Base-by-base conservation (phyloP, 2,329 filamentous ascomycete genomes). In the Cladosporium sp. region DNA sequence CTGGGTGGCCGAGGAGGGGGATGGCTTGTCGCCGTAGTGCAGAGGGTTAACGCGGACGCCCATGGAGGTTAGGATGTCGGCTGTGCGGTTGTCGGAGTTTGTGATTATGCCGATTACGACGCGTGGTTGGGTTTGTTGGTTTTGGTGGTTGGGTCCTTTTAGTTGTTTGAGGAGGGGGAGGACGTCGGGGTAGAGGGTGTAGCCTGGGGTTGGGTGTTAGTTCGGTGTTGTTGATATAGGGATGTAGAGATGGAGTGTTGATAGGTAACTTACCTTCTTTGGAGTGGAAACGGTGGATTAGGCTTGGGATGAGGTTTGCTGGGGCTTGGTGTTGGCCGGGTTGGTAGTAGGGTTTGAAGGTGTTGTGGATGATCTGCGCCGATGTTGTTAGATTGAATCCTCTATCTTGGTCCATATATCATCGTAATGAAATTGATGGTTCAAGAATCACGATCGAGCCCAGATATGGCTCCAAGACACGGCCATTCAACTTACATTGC, bases 71-170 rank as follows among this genome's bases (percentile, higher is more conserved):
- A 90, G 74, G 26, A 89, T 81, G 30, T 75, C 75, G 0, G 83
- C 81, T 0, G 88, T 84, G n/a, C 87, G 80, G 71, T 86, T 81
- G 69, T 90, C 87, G 0, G 87, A 89, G 72, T 90, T 90, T 12
- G 86, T 87, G 60, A 90, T 81, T 6, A 89, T 79, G 30, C 87
- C 87, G 5, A 87, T 77, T 1, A 86, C 76, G n/a, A 77, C 65
- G 8, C 68, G 62, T 24, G 54, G 34, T 14, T 58, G 30, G n/a
- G 26, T 7, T n/a, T 58, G 64, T 30, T 60, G 55, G 2, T 65
- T 59, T 4, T 65, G 36, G 41, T 6, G 11, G 62, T 71, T 69
- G 47, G 63, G 65, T 6, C 71, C 65, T 10, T 78, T 77, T 4
- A 88, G 68, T 18, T 73, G 74, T 21, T 74, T 66, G 28, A 89